Conservation (phyloP, 2,329 filamentous ascomycete species). For the Dichotomopilus funicola region DNA sequence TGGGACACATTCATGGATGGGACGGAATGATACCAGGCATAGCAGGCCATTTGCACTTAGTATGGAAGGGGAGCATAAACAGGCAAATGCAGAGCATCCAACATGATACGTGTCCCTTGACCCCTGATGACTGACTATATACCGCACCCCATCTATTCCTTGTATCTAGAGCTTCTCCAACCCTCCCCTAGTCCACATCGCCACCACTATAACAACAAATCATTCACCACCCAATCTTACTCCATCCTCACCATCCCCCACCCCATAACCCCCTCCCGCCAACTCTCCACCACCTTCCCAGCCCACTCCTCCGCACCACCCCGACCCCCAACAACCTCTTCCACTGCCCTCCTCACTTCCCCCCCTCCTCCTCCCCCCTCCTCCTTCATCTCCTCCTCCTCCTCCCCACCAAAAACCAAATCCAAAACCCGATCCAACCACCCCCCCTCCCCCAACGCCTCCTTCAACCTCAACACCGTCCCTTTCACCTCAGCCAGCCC, state of each 20-base stretch:
- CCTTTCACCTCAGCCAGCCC: constrained; percentile 27
- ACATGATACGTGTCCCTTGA: too few relatives aligned
- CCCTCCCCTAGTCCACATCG: background rate
- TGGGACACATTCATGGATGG: background rate
- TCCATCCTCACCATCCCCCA: constrained; percentile 33
- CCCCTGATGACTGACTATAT: too few relatives aligned
- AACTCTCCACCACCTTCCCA: constrained; percentile 31
- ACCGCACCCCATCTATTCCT: too few relatives aligned
- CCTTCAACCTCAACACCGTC: constrained; percentile 29
- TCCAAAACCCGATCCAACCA: constrained; percentile 34
- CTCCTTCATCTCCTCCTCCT: constrained; percentile 16
- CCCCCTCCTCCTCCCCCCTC: constrained; percentile 18
- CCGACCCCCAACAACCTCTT: constrained; percentile 26
- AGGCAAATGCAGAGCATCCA: background rate
- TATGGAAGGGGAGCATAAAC: background rate
- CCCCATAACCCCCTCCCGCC: constrained; percentile 34
- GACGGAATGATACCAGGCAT: constrained; percentile 1
- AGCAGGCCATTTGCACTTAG: background rate
- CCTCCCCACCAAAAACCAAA: constrained; percentile 27
- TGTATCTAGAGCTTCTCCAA: too few relatives aligned
- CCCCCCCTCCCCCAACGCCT: constrained; percentile 28
- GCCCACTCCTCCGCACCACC: constrained; percentile 31
- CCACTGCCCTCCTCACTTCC: constrained; percentile 23
- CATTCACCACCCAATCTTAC: constrained; percentile 6
- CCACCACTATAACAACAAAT: background rate